These are phyloP conservation scores for Mucor piriformis DNA, from an alignment of 371 early-diverging fungal species.

Conservation along the genomic window DNA sequence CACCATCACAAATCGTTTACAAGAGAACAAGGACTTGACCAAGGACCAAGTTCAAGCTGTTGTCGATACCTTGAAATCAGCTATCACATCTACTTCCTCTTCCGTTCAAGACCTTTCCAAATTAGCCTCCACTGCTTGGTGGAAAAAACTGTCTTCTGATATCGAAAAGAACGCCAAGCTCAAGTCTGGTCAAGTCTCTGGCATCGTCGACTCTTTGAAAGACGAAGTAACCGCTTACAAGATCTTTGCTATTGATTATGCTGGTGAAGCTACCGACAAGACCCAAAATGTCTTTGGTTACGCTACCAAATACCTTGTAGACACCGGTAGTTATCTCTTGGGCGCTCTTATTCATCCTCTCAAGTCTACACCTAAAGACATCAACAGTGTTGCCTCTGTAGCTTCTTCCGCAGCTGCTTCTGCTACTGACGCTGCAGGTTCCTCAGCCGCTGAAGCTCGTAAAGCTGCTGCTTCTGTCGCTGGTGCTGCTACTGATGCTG, in stretches of 20 bases:
- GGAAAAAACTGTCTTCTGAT: slow-evolving; percentile 31
- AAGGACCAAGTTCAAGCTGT: slow-evolving; percentile 33
- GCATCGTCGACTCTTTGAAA: slow-evolving; percentile 26
- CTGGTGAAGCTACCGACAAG: slow-evolving; percentile 28
- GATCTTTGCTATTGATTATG: slow-evolving; percentile 52
- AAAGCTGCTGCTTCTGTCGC: slow-evolving; percentile 1
- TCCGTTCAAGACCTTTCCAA: slow-evolving; percentile 34
- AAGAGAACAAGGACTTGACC: slow-evolving; percentile 33
- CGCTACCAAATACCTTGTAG: slow-evolving; percentile 20
- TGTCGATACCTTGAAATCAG: slow-evolving; percentile 25
- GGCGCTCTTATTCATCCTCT: slow-evolving; percentile 17
- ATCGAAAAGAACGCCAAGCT: slow-evolving; percentile 37
- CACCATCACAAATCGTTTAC: slow-evolving; percentile 30
- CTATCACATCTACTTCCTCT: slow-evolving; percentile 18
- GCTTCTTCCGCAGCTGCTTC: slow-evolving; percentile 18
- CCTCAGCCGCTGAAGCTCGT: slow-evolving; percentile 4
- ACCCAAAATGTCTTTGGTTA: slow-evolving; percentile 17
- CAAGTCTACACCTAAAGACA: neutral
- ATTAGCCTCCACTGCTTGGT: slow-evolving; percentile 39
- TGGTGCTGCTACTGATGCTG: slow-evolving; percentile 20
- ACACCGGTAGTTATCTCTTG: slow-evolving; percentile 21
- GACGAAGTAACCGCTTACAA: slow-evolving; percentile 48
- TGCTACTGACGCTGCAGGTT: slow-evolving; percentile 12
- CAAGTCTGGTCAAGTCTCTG: slow-evolving; percentile 32
- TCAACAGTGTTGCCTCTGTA: slow-evolving; percentile 4